These are phyloP conservation scores for Alnus rubra DNA, from an alignment of 306 rosid species.

Conservation along the genomic window DNA sequence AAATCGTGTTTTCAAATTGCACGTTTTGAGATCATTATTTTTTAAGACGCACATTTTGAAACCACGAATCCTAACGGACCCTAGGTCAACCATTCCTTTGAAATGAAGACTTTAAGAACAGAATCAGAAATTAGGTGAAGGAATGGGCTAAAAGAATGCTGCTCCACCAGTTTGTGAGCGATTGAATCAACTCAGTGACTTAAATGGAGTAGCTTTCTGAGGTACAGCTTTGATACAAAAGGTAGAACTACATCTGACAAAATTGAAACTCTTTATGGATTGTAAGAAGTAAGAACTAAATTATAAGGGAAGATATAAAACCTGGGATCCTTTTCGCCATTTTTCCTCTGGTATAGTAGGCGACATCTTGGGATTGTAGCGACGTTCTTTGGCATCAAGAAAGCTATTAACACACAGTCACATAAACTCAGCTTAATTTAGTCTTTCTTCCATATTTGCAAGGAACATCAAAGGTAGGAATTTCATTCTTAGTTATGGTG, in stretches of 20 bases:
- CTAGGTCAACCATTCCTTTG: too few species aligned
- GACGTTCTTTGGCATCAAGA: background rate
- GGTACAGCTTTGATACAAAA: background rate
- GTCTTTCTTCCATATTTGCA: background rate
- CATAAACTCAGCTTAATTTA: background rate
- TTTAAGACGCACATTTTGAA: too few species aligned
- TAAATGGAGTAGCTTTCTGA: background rate
- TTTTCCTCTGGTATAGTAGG: conserved; percentile 1
- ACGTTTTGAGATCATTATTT: too few species aligned
- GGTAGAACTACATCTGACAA: background rate
- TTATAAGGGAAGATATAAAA: background rate
- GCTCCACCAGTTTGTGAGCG: background rate
- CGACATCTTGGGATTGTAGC: conserved; percentile 11
- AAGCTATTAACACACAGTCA: conserved; percentile 1
- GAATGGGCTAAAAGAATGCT: background rate
- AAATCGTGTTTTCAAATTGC: too few species aligned
- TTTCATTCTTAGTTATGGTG: background rate
- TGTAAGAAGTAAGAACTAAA: background rate
- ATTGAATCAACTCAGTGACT: background rate
- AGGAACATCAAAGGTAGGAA: background rate
- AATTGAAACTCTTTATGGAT: background rate
- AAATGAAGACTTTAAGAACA: too few species aligned
- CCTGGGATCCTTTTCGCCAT: conserved; percentile 19
- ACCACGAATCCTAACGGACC: too few species aligned
- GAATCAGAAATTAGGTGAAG: background rate